A percentile compares a stretch with the other conserved stretches of the same genome.
Evolutionary conservation across 2,329 filamentous ascomycete genomes (phyloP).

Genomic region (Aspergillus fischeri): DNA sequence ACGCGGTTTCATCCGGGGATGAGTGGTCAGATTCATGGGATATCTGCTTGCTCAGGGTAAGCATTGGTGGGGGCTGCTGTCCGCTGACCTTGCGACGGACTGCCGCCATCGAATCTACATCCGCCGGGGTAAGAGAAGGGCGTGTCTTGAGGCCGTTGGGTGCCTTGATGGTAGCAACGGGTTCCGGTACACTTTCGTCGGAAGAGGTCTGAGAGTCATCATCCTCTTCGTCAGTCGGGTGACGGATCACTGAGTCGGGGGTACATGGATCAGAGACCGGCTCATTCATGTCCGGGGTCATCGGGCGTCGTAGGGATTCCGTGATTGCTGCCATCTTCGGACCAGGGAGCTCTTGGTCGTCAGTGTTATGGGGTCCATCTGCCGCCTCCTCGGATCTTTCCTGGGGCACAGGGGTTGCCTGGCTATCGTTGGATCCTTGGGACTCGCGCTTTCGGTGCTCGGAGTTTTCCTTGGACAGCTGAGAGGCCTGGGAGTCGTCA

Average conservation of each 20-base stretch:
- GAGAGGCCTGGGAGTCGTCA: slow-evolving; percentile 56
- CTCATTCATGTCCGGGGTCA: slow-evolving; percentile 52
- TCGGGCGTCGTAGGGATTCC: slow-evolving; percentile 38
- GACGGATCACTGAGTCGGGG: slow-evolving; percentile 86
- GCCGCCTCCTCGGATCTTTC: slow-evolving; percentile 28
- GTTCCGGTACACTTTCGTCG: slow-evolving; percentile 68
- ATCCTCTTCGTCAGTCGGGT: slow-evolving; percentile 54
- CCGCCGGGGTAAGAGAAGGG: slow-evolving; percentile 80
- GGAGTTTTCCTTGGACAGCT: slow-evolving; percentile 32
- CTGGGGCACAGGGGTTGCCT: slow-evolving; percentile 30
- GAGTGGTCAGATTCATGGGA: slow-evolving; percentile 18
- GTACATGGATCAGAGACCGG: slow-evolving; percentile 63
- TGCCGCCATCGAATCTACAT: slow-evolving; percentile 79
- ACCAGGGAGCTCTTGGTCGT: slow-evolving; percentile 48
- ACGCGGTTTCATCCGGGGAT: slow-evolving; percentile 8
- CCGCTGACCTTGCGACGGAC: slow-evolving; percentile 79
- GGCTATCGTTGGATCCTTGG: slow-evolving; percentile 23
- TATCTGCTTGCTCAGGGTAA: slow-evolving; percentile 19
- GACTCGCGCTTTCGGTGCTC: slow-evolving; percentile 23
- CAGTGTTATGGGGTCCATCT: slow-evolving; percentile 29
- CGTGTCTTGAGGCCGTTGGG: slow-evolving; percentile 84
- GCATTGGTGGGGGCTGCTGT: slow-evolving; percentile 50
- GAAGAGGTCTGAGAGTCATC: slow-evolving; percentile 31
- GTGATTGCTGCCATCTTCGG: slow-evolving; percentile 33
- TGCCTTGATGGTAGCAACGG: slow-evolving; percentile 82